Evolutionary conservation across 345 rosid species (phyloP).

Genomic region (Diplotaxis tenuifolia): DNA sequence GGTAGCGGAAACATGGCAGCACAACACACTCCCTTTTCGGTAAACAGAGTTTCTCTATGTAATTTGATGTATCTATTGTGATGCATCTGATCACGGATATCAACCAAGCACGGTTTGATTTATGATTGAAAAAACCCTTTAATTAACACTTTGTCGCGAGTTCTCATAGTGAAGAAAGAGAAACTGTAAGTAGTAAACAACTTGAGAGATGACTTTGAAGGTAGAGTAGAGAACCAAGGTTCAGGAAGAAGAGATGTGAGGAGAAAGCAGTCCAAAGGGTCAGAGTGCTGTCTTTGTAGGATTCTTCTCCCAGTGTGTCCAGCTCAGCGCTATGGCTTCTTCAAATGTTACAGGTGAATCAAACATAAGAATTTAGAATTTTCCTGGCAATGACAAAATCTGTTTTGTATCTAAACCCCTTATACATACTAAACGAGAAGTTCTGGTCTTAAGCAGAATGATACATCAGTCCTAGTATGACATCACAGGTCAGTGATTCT

Average conservation of each 20-base stretch:
- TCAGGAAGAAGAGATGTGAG: not conserved
- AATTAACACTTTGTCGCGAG: no score
- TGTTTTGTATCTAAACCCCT: not conserved
- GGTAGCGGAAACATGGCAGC: slow-evolving; percentile 5
- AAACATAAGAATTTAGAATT: not conserved
- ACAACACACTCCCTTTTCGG: slow-evolving; percentile 9
- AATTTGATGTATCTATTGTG: not conserved
- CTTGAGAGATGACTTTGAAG: not conserved
- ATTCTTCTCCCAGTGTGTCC: slow-evolving; percentile 89
- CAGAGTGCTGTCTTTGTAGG: slow-evolving; percentile 98
- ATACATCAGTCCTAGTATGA: not conserved
- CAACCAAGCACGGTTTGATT: not conserved
- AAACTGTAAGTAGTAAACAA: no score
- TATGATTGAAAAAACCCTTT: not conserved
- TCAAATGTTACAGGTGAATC: slow-evolving; percentile 58
- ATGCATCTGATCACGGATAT: not conserved
- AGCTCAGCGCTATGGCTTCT: slow-evolving; percentile 98
- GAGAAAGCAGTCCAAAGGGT: slow-evolving; percentile 78
- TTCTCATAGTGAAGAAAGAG: no score
- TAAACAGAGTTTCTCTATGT: not conserved
- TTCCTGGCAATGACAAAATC: not conserved
- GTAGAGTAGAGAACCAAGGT: not conserved
- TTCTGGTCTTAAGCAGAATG: not conserved
- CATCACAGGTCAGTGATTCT: not conserved
- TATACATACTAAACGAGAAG: not conserved